A percentile compares a stretch with the other conserved stretches of the same genome.
These are phyloP conservation scores for Nitzschia putrida DNA, from an alignment of 108 stramenopile species.

Conservation along the genomic window DNA sequence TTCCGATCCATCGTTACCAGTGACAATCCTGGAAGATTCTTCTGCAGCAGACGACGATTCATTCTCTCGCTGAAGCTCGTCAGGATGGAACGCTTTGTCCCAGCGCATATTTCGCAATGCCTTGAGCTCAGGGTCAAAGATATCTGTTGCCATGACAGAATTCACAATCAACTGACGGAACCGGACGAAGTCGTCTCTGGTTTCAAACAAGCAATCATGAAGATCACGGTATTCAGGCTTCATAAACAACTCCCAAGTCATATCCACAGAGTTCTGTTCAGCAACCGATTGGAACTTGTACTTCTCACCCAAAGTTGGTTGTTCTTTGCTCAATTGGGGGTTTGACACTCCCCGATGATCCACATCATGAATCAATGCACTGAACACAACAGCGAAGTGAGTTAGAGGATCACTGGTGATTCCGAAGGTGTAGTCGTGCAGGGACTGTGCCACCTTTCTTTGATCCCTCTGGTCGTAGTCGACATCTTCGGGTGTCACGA, in stretches of 20 bases:
- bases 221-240: conserved; percentile 12
- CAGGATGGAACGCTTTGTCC: conserved; percentile 13
- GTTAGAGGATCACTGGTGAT: conserved; percentile 50
- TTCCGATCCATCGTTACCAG: neutral
- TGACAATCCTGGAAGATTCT: neutral
- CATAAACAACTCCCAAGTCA: conserved; percentile 21
- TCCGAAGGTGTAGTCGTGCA: conserved; percentile 46
- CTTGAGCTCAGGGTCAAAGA: conserved; percentile 23
- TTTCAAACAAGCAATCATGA: conserved; percentile 12
- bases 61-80: conserved; percentile 11
- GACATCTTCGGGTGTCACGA: conserved; percentile 22
- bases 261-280: conserved; percentile 30
- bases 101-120: conserved; percentile 18
- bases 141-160: conserved; percentile 21
- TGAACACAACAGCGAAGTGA: conserved; percentile 31
- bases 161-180: conserved; percentile 29
- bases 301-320: conserved; percentile 10
- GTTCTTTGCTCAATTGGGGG: conserved; percentile 23
- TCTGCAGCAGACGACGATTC: conserved; percentile 4
- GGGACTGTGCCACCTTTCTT: neutral
- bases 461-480: conserved; percentile 12
- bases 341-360: conserved; percentile 36
- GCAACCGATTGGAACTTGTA: conserved; percentile 31
- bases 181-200: conserved; percentile 5
- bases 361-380: conserved; percentile 34